phyloP scores from a whole-genome alignment of 1,139 yeast species.

The Dujonia santamariae region DNA sequence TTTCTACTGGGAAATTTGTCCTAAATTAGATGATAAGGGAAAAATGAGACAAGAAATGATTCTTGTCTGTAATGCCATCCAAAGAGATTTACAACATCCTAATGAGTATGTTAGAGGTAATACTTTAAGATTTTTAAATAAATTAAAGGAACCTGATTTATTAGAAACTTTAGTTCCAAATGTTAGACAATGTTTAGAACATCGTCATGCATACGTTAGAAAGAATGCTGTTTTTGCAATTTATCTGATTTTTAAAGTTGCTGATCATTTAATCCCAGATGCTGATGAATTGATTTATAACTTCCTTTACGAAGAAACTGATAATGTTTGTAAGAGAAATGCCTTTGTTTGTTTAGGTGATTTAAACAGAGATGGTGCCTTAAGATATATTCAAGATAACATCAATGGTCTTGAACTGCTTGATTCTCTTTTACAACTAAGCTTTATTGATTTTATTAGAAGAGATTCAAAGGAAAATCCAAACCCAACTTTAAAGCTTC shows the following conservation, averaged over 20 bases:
- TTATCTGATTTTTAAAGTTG: conserved; percentile 75
- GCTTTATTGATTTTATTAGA: conserved; percentile 88
- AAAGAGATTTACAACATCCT: conserved; percentile 96
- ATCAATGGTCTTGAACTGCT: conserved; percentile 59
- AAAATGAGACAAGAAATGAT: conserved; percentile 98
- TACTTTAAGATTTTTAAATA: conserved; percentile 86
- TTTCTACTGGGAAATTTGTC: conserved; percentile 98
- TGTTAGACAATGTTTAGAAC: conserved; percentile 86
- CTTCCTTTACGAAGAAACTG: conserved; percentile 79
- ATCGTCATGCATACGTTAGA: conserved; percentile 96
- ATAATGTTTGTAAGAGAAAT: conserved; percentile 92
- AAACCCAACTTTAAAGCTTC: conserved; percentile 62
- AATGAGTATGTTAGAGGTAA: conserved; percentile 96
- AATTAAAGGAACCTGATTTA: conserved; percentile 88
- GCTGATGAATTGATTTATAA: conserved; percentile 80
- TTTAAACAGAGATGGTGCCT: conserved; percentile 81
- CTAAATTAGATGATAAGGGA: conserved; percentile 84
- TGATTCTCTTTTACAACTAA: conserved; percentile 84
- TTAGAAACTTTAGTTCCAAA: conserved; percentile 95
- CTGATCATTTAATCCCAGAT: conserved; percentile 89
- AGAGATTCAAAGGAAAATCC: conserved; percentile 53
- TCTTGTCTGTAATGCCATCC: conserved; percentile 95
- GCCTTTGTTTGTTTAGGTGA: conserved; percentile 88
- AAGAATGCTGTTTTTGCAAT: conserved; percentile 95
- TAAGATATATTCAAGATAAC: conserved; percentile 75